These are phyloP conservation scores for Alternaria sp. DNA, from an alignment of 2,329 filamentous ascomycete species.

Conservation along the genomic window DNA sequence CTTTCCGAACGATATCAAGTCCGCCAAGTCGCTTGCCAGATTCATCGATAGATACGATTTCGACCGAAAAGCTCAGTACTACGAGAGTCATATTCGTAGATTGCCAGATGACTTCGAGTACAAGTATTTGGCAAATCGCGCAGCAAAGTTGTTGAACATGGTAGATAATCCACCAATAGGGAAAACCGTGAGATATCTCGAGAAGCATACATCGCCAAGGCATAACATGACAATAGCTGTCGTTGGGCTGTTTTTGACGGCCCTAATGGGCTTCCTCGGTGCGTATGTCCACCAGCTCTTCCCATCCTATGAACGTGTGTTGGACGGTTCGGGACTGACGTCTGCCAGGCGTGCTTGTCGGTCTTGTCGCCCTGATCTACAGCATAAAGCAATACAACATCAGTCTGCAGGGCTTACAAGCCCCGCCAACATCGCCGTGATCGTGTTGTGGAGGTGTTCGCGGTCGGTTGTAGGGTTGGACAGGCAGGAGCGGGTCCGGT, in stretches of 20 bases:
- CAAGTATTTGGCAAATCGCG: neutral
- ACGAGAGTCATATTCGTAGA: neutral
- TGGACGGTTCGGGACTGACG: too few relatives aligned
- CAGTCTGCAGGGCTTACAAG: too few relatives aligned
- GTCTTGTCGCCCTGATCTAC: neutral
- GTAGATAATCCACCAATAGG: too few relatives aligned
- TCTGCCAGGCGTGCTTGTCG: neutral
- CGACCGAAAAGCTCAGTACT: neutral
- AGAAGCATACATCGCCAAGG: neutral
- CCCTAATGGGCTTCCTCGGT: neutral
- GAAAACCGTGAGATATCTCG: too few relatives aligned
- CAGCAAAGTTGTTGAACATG: neutral
- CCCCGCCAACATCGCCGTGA: too few relatives aligned
- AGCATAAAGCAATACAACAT: neutral
- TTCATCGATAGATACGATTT: neutral
- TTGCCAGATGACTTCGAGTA: neutral
- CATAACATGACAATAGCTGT: neutral
- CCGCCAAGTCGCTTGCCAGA: neutral
- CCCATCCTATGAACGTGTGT: too few relatives aligned
- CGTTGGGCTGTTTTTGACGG: neutral
- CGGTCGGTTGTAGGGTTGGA: neutral
- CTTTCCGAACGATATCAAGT: neutral
- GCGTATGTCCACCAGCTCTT: neutral
- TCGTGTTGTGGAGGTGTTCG: neutral
- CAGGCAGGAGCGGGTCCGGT: neutral